Base-by-base conservation (phyloP, 192 early-diverging fungal genomes). In the Geosiphon pyriformis region DNA sequence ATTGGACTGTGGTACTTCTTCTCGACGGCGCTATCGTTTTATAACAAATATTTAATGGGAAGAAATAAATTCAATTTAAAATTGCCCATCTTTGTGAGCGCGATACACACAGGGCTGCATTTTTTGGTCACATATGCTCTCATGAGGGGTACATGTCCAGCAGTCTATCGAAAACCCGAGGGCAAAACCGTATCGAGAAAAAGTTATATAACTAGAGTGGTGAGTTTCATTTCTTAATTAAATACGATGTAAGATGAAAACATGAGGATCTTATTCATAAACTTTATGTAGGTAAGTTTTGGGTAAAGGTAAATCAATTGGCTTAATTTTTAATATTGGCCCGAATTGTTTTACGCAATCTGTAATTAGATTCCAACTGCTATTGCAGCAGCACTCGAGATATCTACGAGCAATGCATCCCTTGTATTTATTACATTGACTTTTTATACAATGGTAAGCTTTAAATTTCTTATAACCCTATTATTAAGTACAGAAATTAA, bases 21-120 rank as follows among this genome's bases (percentile, higher is more conserved):
- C 48, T 92, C 90, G 17, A 83, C 90, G 0, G 74, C 79, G 2
- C 78, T 94, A 26, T 83, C 84, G 18, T 72, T 94, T n/a, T 92
- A 90, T 81, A 94, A 94, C 76, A 92, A 90, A 68, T 86, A 85
- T 72, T 71, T 94, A 22, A 88, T 94, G 80, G 85, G 90, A 37
- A 76, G 79, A 56, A 83, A 88, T 54, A 76, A 81, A 35, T 82
- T 84, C 72, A 83, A 92, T 75, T 90, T 92, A 75, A 77, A 78
- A 35, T 83, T 87, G 62, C 92, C 92, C 22, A 67, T 92, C 18
- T 85, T 94, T 68, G 85, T 88, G 37, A 89, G 88, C 18, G 81
- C 84, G n/a, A 78, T 89, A 49, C 92, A 94, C 74, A 81, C 85
- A 52, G 73, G 78, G 3, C 68, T 92, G 26, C 92, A 94, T 63